A percentile compares a stretch with the other conserved stretches of the same genome.
These are phyloP conservation scores for Ballota nigra DNA, from an alignment of 257 asterid species.

Conservation along the genomic window DNA sequence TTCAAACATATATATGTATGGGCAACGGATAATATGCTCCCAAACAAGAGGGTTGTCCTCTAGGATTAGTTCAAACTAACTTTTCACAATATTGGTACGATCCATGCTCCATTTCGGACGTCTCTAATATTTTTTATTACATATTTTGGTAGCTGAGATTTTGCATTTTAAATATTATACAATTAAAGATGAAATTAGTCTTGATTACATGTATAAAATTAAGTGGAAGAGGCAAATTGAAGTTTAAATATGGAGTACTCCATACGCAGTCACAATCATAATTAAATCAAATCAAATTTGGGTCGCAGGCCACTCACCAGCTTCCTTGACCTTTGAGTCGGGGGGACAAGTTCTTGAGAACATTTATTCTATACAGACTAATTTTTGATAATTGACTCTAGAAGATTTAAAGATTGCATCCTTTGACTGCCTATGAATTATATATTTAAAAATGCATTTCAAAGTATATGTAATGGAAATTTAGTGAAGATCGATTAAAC, in stretches of 20 bases:
- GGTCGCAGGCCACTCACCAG: not conserved
- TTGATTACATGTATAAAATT: not conserved
- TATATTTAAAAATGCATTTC: too few relatives aligned
- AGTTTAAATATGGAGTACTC: too few relatives aligned
- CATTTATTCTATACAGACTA: not conserved
- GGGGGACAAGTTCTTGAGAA: not conserved
- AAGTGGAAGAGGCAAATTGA: not conserved
- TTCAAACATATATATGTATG: not conserved
- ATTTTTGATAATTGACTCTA: not conserved
- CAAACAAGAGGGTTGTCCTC: not conserved
- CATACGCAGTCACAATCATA: not conserved
- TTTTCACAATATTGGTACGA: not conserved
- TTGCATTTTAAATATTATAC: not conserved
- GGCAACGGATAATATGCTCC: not conserved
- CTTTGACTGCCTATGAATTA: not conserved
- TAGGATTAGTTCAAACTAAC: not conserved
- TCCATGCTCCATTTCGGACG: not conserved
- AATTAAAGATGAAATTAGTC: not conserved
- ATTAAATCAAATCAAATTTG: not conserved
- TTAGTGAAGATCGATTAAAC: too few relatives aligned
- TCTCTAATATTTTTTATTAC: not conserved
- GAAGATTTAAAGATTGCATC: not conserved
- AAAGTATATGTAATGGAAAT: too few relatives aligned
- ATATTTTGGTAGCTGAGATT: not conserved
- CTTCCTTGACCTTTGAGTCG: not conserved